Conservation (phyloP, 768 basidiomycete genomes). For the Fistulinella prunicolor region DNA sequence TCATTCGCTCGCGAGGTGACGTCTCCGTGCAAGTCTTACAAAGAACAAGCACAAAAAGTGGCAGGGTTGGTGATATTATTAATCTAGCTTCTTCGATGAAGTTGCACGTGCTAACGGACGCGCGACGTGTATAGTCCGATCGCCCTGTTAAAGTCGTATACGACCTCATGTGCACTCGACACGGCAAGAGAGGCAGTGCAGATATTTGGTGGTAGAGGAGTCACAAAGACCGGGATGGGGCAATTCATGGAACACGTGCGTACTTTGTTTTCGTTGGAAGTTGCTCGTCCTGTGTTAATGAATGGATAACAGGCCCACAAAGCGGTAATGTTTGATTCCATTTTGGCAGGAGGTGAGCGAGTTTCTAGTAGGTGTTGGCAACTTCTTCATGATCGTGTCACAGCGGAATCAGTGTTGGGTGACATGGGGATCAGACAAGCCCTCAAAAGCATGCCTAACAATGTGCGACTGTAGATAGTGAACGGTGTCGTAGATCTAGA, state of each 20-base stretch:
- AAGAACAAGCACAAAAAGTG: conserved; percentile 61
- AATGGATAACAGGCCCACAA: conserved; percentile 16
- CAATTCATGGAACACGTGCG: conserved; percentile 65
- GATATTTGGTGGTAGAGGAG: conserved; percentile 84
- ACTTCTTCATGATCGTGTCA: not conserved
- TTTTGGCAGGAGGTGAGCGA: conserved; percentile 23
- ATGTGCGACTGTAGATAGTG: conserved; percentile 40
- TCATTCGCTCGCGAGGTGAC: not conserved
- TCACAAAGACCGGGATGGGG: conserved; percentile 84
- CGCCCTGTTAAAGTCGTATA: conserved; percentile 55
- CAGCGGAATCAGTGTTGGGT: conserved; percentile 56
- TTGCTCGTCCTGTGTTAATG: not conserved
- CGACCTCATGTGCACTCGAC: conserved; percentile 51
- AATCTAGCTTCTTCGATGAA: not conserved
- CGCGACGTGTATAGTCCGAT: conserved; percentile 43
- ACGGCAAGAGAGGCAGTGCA: conserved; percentile 69
- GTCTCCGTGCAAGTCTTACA: conserved; percentile 46
- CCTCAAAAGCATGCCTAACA: conserved; percentile 51
- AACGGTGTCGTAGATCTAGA: not conserved
- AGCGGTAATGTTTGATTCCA: conserved; percentile 21
- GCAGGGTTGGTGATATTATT: conserved; percentile 47
- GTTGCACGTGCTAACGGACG: too few species aligned
- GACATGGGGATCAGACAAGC: conserved; percentile 62
- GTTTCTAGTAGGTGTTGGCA: not conserved
- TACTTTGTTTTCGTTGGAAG: conserved; percentile 29